Percentiles rank a stretch among this genome's conserved stretches.
Conservation (phyloP, 148 eudicot genomes). For the Selenicereus undatus region DNA sequence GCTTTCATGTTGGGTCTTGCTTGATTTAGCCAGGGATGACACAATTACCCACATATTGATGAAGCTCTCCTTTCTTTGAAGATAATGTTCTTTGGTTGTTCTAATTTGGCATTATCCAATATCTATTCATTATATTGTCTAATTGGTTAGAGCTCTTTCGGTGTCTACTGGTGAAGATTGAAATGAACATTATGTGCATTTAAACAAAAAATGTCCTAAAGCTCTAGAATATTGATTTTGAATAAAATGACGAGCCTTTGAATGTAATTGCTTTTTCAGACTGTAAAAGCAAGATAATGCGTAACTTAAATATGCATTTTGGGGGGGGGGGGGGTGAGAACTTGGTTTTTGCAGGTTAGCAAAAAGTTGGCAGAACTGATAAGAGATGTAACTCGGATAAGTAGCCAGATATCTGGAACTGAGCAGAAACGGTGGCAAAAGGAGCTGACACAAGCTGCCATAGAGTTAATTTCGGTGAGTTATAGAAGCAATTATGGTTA, state of each 20-base stretch:
- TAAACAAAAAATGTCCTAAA: not conserved
- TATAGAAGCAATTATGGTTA: not conserved
- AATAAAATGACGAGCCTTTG: not conserved
- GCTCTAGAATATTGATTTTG: not conserved
- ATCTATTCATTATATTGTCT: not conserved
- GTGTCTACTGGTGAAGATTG: not conserved
- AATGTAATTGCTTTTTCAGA: not conserved
- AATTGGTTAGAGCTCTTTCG: not conserved
- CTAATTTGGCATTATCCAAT: not conserved
- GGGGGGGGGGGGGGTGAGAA: too few relatives aligned
- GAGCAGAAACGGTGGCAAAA: conserved; percentile 90
- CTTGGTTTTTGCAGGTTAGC: conserved; percentile 57
- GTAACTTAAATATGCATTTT: not conserved
- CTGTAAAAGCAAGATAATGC: not conserved
- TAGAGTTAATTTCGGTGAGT: conserved; percentile 89
- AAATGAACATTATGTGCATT: not conserved
- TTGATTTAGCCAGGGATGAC: conserved; percentile 97
- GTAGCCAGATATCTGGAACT: conserved; percentile 71
- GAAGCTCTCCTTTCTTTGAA: conserved; percentile 38
- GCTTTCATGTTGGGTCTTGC: conserved; percentile 90
- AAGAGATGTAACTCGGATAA: conserved; percentile 51
- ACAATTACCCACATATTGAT: conserved; percentile 91
- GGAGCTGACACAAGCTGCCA: conserved; percentile 87
- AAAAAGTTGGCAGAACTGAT: conserved; percentile 88
- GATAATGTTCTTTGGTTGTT: not conserved